These are phyloP conservation scores for Rhododendron mucronatum DNA, from an alignment of 148 eudicot species.

Conservation along the genomic window DNA sequence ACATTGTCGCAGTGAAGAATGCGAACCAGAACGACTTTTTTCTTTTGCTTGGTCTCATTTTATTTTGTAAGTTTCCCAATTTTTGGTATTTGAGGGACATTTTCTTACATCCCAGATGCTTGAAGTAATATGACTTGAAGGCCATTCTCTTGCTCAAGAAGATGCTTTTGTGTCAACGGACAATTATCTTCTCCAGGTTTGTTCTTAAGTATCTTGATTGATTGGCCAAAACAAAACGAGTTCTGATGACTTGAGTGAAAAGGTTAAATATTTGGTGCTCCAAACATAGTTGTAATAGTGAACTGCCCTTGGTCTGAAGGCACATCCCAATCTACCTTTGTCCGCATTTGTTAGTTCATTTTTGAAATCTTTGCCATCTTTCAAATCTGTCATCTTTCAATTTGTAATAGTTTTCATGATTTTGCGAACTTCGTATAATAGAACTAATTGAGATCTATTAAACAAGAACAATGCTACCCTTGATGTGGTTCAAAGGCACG, in stretches of 20 bases:
- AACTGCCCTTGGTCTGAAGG: background rate
- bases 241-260: background rate
- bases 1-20: background rate
- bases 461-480: no score
- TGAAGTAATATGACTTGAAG: conserved; percentile 89
- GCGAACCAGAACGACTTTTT: no score
- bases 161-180: conserved; percentile 77
- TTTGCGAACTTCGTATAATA: no score
- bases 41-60: no score
- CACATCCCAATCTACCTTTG: background rate
- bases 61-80: no score
- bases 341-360: no score
- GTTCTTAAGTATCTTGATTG: background rate
- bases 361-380: no score
- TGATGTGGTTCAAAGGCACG: no score
- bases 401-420: no score
- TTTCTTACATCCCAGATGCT: conserved; percentile 43
- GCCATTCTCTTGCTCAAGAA: conserved; percentile 72
- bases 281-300: background rate
- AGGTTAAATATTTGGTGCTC: background rate
- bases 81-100: no score
- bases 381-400: no score
- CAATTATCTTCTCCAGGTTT: conserved; percentile 81
- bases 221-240: background rate
- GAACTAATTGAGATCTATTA: no score